These are phyloP conservation scores for Intubia oerlemansii DNA, from an alignment of 2,329 filamentous ascomycete species.

Conservation along the genomic window DNA sequence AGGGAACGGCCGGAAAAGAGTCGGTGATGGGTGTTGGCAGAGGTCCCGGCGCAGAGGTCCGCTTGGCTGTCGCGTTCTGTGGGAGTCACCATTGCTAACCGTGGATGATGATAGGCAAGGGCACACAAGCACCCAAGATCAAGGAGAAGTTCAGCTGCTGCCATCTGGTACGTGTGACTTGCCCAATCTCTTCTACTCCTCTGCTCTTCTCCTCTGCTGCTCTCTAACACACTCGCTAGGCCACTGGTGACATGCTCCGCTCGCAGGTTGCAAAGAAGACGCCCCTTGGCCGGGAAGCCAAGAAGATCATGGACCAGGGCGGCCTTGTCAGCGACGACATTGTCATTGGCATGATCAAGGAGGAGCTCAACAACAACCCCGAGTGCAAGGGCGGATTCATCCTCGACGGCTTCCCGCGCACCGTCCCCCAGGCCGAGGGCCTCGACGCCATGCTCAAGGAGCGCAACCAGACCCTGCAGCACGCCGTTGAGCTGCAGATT, in stretches of 20 bases:
- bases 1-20: too few species aligned
- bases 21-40: too few species aligned
- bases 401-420: slow-evolving; percentile 94
- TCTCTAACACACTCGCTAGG: slow-evolving; percentile 27
- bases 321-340: slow-evolving; percentile 97
- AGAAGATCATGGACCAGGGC: slow-evolving; percentile 99
- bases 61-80: too few species aligned
- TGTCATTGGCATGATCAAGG: slow-evolving; percentile 99
- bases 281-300: slow-evolving; percentile 77
- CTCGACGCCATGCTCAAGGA: slow-evolving; percentile 76
- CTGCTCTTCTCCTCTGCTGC: background rate
- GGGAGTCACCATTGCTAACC: too few species aligned
- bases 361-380: slow-evolving; percentile 77
- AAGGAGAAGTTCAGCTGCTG: slow-evolving; percentile 97
- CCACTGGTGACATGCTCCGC: slow-evolving; percentile 96
- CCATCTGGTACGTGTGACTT: slow-evolving; percentile 50
- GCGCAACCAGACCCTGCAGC: slow-evolving; percentile 69
- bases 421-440: slow-evolving; percentile 83
- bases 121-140: slow-evolving; percentile 92
- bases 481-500: slow-evolving; percentile 92
- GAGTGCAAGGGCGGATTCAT: slow-evolving; percentile 99
- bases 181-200: background rate
- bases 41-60: too few species aligned
- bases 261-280: slow-evolving; percentile 98
- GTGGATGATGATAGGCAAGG: slow-evolving; percentile 83